Evolutionary conservation across 306 rosid genomes (phyloP).

Genomic region (Sesbania bispinosa): DNA sequence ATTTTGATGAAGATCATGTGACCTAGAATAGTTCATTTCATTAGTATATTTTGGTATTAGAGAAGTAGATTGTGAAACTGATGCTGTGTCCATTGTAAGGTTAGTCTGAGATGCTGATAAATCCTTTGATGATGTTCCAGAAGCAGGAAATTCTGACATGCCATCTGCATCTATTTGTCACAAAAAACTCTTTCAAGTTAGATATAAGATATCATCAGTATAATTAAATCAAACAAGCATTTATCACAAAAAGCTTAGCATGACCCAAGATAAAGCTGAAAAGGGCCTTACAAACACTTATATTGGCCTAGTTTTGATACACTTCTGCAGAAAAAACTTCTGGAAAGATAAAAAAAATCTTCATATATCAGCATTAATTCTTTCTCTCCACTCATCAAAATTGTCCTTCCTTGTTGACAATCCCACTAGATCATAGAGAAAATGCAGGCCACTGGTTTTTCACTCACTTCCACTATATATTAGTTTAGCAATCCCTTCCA

Average conservation of each 20-base stretch:
- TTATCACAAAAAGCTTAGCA: too few relatives aligned
- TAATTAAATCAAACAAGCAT: not conserved
- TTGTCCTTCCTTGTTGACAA: not conserved
- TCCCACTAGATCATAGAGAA: not conserved
- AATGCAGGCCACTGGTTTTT: not conserved
- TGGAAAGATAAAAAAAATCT: not conserved
- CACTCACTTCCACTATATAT: not conserved
- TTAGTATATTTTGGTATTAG: conserved; percentile 42
- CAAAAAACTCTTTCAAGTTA: conserved; percentile 17
- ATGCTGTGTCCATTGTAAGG: conserved; percentile 39
- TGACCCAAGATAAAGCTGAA: too few relatives aligned
- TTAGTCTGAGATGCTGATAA: conserved; percentile 35
- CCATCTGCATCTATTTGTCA: conserved; percentile 45
- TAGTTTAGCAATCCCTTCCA: not conserved
- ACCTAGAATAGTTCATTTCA: conserved; percentile 42
- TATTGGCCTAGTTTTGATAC: too few relatives aligned
- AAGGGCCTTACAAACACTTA: too few relatives aligned
- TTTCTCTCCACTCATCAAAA: not conserved
- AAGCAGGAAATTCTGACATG: conserved; percentile 41
- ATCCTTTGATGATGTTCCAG: conserved; percentile 43
- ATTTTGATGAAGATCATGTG: conserved; percentile 44
- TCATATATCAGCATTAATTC: not conserved
- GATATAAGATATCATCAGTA: conserved; percentile 1
- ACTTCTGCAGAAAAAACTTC: too few relatives aligned
- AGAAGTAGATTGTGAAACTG: conserved; percentile 45